phyloP scores from a whole-genome alignment of 2,329 filamentous ascomycete species.

The Ustilaginoidea virens region DNA sequence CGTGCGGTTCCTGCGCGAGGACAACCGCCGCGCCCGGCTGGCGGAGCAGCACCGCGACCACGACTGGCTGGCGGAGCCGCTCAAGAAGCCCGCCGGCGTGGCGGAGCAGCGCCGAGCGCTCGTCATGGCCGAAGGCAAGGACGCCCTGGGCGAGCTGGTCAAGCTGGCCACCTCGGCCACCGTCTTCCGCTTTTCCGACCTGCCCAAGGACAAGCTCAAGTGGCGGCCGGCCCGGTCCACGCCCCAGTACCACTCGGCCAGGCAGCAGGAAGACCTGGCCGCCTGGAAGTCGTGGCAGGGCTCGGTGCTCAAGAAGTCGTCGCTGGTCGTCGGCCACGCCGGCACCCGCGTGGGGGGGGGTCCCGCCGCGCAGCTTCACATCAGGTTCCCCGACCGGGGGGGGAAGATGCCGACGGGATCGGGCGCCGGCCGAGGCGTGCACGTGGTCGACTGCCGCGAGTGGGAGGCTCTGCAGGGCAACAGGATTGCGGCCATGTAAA shows the following conservation, averaged over 20 bases:
- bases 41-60: constrained; percentile 35
- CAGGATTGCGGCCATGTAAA: constrained; percentile 15
- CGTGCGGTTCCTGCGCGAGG: constrained; percentile 51
- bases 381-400: constrained; percentile 29
- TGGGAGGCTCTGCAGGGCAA: constrained; percentile 39
- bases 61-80: constrained; percentile 47
- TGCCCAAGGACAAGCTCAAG: constrained; percentile 44
- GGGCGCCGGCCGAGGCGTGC: constrained; percentile 21
- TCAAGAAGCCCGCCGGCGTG: constrained; percentile 28
- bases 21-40: constrained; percentile 46
- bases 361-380: constrained; percentile 32
- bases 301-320: constrained; percentile 37
- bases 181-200: constrained; percentile 41
- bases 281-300: constrained; percentile 44
- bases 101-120: constrained; percentile 33
- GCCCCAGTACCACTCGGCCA: constrained; percentile 50
- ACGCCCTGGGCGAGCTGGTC: constrained; percentile 49
- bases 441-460: constrained; percentile 36
- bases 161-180: constrained; percentile 39
- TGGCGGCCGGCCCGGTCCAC: constrained; percentile 52
- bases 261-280: constrained; percentile 49
- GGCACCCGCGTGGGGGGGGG: constrained; percentile 10
- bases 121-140: constrained; percentile 45
- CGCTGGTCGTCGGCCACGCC: constrained; percentile 18
- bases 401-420: constrained; percentile 25